Evolutionary conservation across 2,329 filamentous ascomycete genomes (phyloP), one percentile per base, ranked within the genome.

Genomic region (Helotiales sp.): DNA sequence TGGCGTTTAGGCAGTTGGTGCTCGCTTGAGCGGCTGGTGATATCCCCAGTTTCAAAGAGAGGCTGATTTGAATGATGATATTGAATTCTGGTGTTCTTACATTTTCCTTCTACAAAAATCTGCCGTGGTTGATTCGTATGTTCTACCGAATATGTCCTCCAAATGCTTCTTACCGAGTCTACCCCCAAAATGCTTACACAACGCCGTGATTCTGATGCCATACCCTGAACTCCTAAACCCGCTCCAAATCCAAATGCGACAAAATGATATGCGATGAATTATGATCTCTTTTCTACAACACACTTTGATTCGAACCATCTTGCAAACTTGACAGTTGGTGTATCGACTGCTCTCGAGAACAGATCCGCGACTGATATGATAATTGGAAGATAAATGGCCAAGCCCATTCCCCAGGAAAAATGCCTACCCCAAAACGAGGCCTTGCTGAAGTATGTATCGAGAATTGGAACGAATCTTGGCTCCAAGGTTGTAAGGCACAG

Each of bases 331-430:
- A 82, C 73, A 66, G 77, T 75, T 1, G 77, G 78, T 3, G 73
- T 70, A 68, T 87, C 84, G 5, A 87, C 75, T 1, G 71, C 71
- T 27, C 82, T 75, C 81, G 82, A 85, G 65, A 85, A 86, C 3
- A 87, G 56, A 68, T 87, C 84, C 1, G 80, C 79, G 5, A 77
- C 74, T 77, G 82, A 86, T 12, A 71, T 55, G n/a, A 67, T 65
- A 5, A 86, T 73, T 0, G 79, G 73, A 15, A 79, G 65, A n/a
- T 76, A 76, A 2, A 75, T 24, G 5, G 74, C 48, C 69, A 79
- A 74, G n/a, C 68, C 69, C 1, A 50, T 71, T 64, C 66, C 44
- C 71, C 74, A 67, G 68, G 58, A 72, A 50, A 60, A 22, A 47
- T 69, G 67, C n/a, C 68, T 49, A 4, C 65, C 66, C 58, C 57